phyloP scores from a whole-genome alignment of 2,329 filamentous ascomycete species.

The Sphaerulina populicola region DNA sequence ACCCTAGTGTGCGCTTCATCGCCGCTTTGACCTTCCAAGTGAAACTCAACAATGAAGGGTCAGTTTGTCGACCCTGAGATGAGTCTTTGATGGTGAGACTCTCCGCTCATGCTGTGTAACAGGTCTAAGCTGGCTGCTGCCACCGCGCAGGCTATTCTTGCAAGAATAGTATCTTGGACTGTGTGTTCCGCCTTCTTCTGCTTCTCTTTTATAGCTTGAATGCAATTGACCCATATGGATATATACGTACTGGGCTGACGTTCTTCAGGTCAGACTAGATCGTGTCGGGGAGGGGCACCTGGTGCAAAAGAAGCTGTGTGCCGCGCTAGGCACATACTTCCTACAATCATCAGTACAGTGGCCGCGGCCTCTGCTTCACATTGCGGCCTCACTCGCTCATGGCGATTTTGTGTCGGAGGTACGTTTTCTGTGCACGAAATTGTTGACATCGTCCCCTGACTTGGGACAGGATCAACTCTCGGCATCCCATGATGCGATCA shows the following conservation, averaged over 20 bases:
- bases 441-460: background rate
- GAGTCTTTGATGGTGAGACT: constrained; percentile 23
- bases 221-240: background rate
- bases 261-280: constrained; percentile 35
- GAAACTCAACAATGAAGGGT: constrained; percentile 62
- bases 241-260: background rate
- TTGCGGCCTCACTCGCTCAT: constrained; percentile 25
- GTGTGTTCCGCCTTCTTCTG: constrained; percentile 28
- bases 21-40: constrained; percentile 87
- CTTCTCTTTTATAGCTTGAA: background rate
- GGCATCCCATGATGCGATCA: constrained; percentile 38
- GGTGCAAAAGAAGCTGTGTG: constrained; percentile 65
- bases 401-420: constrained; percentile 8
- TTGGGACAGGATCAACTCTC: constrained; percentile 28
- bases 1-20: constrained; percentile 79
- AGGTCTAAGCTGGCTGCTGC: constrained; percentile 45
- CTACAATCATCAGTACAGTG: constrained; percentile 61
- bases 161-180: constrained; percentile 56
- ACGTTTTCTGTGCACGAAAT: background rate
- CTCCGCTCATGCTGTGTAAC: constrained; percentile 17
- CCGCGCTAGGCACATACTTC: constrained; percentile 68
- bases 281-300: constrained; percentile 48
- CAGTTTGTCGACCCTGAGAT: constrained; percentile 28
- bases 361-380: constrained; percentile 49
- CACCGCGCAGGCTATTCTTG: constrained; percentile 52